Conservation (phyloP, 139 green algal genomes). For the Parachlorella kessleri region DNA sequence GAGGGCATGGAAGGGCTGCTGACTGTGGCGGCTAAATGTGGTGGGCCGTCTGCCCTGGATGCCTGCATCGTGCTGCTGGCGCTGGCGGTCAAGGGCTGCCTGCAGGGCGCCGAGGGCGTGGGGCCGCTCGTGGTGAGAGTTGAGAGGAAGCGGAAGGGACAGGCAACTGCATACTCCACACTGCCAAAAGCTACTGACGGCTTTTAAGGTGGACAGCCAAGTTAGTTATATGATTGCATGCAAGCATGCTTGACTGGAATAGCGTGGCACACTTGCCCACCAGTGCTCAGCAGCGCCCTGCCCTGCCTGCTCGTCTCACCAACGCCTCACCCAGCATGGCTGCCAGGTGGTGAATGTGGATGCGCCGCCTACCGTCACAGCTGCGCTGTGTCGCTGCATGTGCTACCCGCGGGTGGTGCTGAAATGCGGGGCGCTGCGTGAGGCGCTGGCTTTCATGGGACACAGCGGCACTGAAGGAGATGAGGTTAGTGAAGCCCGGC, state of each 20-base stretch:
- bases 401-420: slow-evolving; percentile 30
- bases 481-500: background rate
- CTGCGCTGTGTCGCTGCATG: slow-evolving; percentile 20
- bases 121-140: slow-evolving; percentile 18
- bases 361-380: background rate
- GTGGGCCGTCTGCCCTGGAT: background rate
- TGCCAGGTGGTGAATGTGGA: slow-evolving; percentile 23
- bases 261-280: background rate
- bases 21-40: slow-evolving; percentile 13
- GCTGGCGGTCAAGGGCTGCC: slow-evolving; percentile 19
- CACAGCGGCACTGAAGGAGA: slow-evolving; percentile 2
- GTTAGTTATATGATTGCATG: too few relatives aligned
- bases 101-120: slow-evolving; percentile 2
- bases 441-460: slow-evolving; percentile 42
- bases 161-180: too few relatives aligned
- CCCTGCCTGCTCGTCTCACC: background rate
- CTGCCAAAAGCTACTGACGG: too few relatives aligned
- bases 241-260: too few relatives aligned
- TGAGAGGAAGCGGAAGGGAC: background rate
- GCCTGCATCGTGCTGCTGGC: slow-evolving; percentile 18
- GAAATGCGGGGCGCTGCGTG: slow-evolving; percentile 25
- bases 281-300: background rate
- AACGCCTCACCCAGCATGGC: too few relatives aligned
- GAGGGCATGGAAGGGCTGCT: slow-evolving; percentile 30
- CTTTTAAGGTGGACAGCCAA: too few relatives aligned